These are phyloP conservation scores for Hymenoscyphus albidus DNA, from an alignment of 2,329 filamentous ascomycete genomes.

Conservation along the genomic window DNA sequence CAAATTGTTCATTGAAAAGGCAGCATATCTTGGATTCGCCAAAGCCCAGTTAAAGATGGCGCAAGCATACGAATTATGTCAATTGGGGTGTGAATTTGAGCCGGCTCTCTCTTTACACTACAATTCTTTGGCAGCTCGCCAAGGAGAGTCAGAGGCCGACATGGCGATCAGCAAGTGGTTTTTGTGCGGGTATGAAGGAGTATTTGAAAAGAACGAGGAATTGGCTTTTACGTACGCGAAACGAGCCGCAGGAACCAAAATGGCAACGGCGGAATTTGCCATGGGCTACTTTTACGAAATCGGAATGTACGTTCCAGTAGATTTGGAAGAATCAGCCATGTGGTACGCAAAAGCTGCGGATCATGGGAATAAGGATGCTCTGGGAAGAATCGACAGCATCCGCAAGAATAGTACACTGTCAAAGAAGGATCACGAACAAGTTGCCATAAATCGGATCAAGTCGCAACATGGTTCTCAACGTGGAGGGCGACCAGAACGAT, in stretches of 20 bases:
- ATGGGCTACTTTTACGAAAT: conserved; percentile 98
- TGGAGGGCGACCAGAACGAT: conserved; percentile 57
- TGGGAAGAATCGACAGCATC: conserved; percentile 76
- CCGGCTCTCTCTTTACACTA: conserved; percentile 91
- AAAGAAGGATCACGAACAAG: conserved; percentile 87
- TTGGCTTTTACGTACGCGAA: conserved; percentile 88
- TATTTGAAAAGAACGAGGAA: conserved; percentile 94
- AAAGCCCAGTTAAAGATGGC: conserved; percentile 98
- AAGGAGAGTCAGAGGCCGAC: conserved; percentile 89
- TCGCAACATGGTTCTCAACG: conserved; percentile 69
- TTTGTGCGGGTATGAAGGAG: conserved; percentile 85
- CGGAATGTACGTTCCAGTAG: conserved; percentile 83
- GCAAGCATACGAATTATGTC: conserved; percentile 89
- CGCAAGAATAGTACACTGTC: conserved; percentile 79
- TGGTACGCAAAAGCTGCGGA: conserved; percentile 92
- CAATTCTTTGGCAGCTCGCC: conserved; percentile 85
- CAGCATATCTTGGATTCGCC: conserved; percentile 90
- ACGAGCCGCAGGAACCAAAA: conserved; percentile 74
- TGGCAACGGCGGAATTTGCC: conserved; percentile 91
- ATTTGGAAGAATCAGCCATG: conserved; percentile 72
- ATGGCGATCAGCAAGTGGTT: conserved; percentile 99
- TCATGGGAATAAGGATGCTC: conserved; percentile 88
- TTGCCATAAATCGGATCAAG: conserved; percentile 84
- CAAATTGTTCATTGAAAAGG: conserved; percentile 89
- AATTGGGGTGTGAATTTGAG: conserved; percentile 91